Evolutionary conservation across 768 basidiomycete species (phyloP), one percentile per base, ranked within the genome.

Genomic region (Psilocybe tampanensis): DNA sequence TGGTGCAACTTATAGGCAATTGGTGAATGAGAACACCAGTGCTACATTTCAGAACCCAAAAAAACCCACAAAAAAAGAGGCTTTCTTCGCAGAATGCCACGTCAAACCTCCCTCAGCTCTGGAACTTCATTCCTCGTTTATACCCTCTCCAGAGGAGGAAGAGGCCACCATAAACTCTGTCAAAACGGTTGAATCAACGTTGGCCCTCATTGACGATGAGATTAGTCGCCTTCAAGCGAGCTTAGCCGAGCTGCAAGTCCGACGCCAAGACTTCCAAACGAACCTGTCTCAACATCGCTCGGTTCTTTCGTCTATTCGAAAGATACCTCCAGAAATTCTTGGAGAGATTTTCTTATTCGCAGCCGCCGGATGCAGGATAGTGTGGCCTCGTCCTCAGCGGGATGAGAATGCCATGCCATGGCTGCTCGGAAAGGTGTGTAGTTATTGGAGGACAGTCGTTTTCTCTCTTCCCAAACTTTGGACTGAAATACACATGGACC

Each of bases 381-480:
- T 41, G 26, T 69, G 62, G 63, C 64, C 64, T 39, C 50, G 41
- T 24, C 26, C 36, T 11, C 13, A 29, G 45, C 44, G n/a, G 33
- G 44, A 44, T 19, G 39, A 23, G 12, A 39, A 54, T 19, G 39
- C 43, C 19, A 64, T 64, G 54, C 66, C 63, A 17, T 67, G 67
- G 68, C 23, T 58, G 11, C 44, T 70, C 3, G 65, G 65, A 3
- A 36, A 57, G 21, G 62, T 70, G 3, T 70, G 69, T 57, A 66
- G 66, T 56, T 66, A 64, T 50, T 70, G 69, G 69, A 36, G 69
- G 41, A 58, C 54, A n/a, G 59, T 66, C 0, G 42, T 56, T 8
- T 45, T 66, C 7, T 68, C 69, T 43, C 41, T 69, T 13, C 68
- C 63, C n/a, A 52, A 58, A 24, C 56, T 68, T 17, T 70, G 69